A percentile compares a stretch with the other conserved stretches of the same genome.
phyloP scores from a whole-genome alignment of 179 eudicot genomes.

The Spinacia oleracea region DNA sequence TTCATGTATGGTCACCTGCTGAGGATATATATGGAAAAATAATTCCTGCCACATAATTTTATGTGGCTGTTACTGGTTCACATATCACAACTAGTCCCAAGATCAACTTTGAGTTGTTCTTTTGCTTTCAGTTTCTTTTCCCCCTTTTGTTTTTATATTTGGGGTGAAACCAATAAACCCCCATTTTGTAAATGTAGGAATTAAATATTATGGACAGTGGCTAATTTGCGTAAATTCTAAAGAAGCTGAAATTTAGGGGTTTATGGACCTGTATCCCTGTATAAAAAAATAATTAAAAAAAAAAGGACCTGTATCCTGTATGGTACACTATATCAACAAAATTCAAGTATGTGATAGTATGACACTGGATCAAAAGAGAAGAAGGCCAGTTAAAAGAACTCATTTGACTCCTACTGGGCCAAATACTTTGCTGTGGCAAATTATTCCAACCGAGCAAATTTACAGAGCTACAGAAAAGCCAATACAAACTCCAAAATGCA shows the following conservation, averaged over 20 bases:
- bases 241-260: too few species aligned
- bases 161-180: background rate
- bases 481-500: background rate
- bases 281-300: too few species aligned
- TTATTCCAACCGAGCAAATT: background rate
- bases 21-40: background rate
- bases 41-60: constrained; percentile 32
- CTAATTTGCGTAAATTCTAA: background rate
- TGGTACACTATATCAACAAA: background rate
- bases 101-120: constrained; percentile 2
- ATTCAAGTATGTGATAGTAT: background rate
- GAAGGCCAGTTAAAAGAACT: background rate
- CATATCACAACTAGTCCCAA: constrained; percentile 2
- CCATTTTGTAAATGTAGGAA: too few species aligned
- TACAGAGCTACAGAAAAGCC: background rate
- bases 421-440: background rate
- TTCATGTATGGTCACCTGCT: background rate
- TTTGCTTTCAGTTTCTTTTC: background rate
- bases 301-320: background rate
- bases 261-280: background rate
- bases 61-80: constrained; percentile 32
- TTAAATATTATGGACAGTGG: too few species aligned
- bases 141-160: background rate
- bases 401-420: too few species aligned
- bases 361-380: background rate